Percentiles rank a stretch among this genome's conserved stretches.
Conservation (phyloP, 2,329 filamentous ascomycete species). For the Chaetoscypha palmicola region DNA sequence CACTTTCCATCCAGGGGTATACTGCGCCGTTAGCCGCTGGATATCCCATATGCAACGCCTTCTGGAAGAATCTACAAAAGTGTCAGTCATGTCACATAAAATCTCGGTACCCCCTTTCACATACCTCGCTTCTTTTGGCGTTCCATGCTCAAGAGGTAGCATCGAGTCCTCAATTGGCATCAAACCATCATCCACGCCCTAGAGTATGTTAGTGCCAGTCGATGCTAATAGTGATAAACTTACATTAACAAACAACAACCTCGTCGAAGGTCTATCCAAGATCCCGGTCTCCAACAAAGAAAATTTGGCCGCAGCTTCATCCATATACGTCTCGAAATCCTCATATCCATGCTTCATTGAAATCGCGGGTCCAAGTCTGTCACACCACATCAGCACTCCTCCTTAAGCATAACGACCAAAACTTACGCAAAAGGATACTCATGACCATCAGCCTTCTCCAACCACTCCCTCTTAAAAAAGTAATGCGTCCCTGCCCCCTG, state of each 20-base stretch:
- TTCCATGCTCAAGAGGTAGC: constrained; percentile 56
- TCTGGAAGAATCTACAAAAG: constrained; percentile 43
- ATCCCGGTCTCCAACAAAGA: constrained; percentile 55
- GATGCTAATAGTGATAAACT: constrained; percentile 22
- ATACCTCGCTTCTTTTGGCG: constrained; percentile 56
- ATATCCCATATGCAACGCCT: constrained; percentile 61
- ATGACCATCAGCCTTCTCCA: constrained; percentile 54
- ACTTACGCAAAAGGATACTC: constrained; percentile 56
- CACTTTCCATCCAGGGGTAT: constrained; percentile 55
- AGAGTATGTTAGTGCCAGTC: neutral
- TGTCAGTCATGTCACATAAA: neutral
- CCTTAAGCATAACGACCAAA: neutral
- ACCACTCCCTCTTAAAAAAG: constrained; percentile 53
- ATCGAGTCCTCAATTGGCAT: constrained; percentile 64
- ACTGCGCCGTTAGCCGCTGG: constrained; percentile 50
- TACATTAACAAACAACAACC: constrained; percentile 55
- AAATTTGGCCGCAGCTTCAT: constrained; percentile 51
- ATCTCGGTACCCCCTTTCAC: neutral
- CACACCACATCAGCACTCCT: neutral
- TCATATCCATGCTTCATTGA: constrained; percentile 56
- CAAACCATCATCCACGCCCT: constrained; percentile 56
- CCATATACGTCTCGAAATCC: constrained; percentile 47
- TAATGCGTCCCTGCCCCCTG: constrained; percentile 58
- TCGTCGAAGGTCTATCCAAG: constrained; percentile 46
- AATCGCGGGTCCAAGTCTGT: constrained; percentile 46